Evolutionary conservation across 2,329 filamentous ascomycete genomes (phyloP).

Genomic region (Botrytis byssoidea): DNA sequence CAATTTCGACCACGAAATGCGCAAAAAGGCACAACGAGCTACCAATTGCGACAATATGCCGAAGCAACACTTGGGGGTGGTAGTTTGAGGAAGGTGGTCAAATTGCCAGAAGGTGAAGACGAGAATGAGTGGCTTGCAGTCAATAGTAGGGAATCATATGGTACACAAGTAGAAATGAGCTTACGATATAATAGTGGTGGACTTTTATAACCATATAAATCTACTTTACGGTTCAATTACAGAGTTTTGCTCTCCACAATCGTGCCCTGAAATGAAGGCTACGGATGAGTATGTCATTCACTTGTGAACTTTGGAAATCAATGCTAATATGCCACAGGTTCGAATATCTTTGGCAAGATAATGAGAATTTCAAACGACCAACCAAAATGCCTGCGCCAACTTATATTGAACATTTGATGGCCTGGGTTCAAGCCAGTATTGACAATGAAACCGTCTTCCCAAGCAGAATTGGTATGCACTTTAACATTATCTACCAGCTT

Average conservation of each 20-base stretch:
- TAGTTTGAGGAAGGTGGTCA: conserved; percentile 92
- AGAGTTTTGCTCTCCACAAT: conserved; percentile 96
- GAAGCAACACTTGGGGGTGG: conserved; percentile 95
- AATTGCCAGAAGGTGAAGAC: conserved; percentile 94
- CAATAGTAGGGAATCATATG: conserved; percentile 64
- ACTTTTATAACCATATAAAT: conserved; percentile 99
- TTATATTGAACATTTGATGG: conserved; percentile 97
- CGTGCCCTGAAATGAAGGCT: conserved; percentile 99
- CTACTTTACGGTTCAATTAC: conserved; percentile 97
- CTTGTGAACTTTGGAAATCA: neutral
- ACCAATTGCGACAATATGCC: conserved; percentile 95
- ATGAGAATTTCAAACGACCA: conserved; percentile 86
- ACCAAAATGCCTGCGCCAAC: conserved; percentile 97
- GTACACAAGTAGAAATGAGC: conserved; percentile 21
- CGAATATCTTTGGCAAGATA: conserved; percentile 99
- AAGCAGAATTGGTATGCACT: conserved; percentile 72
- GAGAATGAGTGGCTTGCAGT: conserved; percentile 98
- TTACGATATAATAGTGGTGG: conserved; percentile 70
- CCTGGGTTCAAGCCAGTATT: conserved; percentile 92
- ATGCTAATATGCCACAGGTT: conserved; percentile 57
- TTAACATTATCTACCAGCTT: conserved; percentile 48
- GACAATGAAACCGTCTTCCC: conserved; percentile 95
- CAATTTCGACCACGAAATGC: conserved; percentile 86
- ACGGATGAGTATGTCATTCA: conserved; percentile 78
- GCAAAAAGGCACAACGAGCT: conserved; percentile 83